Percentiles rank a stretch among this genome's conserved stretches.
Evolutionary conservation across 2,329 filamentous ascomycete species (phyloP).

Genomic region (Neocatenulostroma microsporum): DNA sequence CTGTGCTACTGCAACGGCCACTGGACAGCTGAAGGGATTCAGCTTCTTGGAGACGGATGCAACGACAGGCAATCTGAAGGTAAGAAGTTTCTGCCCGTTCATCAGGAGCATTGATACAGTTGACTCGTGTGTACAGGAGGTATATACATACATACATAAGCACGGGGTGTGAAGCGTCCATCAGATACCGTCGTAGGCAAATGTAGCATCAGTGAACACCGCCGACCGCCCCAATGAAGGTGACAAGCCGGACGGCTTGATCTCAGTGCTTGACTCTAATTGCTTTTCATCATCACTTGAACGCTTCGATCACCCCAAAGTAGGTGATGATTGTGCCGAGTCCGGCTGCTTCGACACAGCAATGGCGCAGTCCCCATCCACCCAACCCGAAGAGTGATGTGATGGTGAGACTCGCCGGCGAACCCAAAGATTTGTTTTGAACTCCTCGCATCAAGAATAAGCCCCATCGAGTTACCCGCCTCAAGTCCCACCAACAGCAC

Average conservation of each 20-base stretch:
- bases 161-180: no score
- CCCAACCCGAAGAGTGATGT: no score
- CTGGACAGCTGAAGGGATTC: no score
- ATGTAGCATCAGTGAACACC: conserved; percentile 18
- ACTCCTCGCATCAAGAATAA: conserved; percentile 99
- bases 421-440: conserved; percentile 39
- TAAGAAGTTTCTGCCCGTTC: no score
- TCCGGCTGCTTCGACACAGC: conserved; percentile 64
- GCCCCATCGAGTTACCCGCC: conserved; percentile 98
- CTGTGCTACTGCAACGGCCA: no score
- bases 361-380: conserved; percentile 35
- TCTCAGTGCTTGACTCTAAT: conserved; percentile 98
- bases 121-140: no score
- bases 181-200: conserved; percentile 44
- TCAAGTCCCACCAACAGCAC: conserved; percentile 19
- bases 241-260: conserved; percentile 31
- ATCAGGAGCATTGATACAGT: no score
- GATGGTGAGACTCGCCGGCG: conserved; percentile 26
- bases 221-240: conserved; percentile 26
- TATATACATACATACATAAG: no score
- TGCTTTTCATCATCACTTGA: conserved; percentile 84
- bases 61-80: no score
- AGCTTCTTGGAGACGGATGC: no score
- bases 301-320: no score
- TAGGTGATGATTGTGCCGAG: conserved; percentile 37